Conservation (phyloP, 208 protist species). For the Borovskyia barvae region DNA sequence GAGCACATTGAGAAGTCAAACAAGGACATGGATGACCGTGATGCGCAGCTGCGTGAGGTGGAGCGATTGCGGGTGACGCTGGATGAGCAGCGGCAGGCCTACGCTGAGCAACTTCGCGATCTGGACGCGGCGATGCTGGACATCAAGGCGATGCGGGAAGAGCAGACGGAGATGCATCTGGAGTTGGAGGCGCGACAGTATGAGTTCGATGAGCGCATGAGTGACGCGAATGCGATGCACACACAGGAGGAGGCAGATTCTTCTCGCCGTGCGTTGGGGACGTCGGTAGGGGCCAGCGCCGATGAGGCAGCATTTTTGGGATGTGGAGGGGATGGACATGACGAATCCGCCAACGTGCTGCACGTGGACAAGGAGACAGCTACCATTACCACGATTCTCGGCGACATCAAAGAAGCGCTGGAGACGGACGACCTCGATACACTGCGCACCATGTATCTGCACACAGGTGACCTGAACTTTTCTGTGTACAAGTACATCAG, state of each 20-base stretch:
- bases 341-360: slow-evolving; percentile 30
- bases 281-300: neutral
- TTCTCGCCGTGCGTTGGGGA: slow-evolving; percentile 1
- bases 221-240: slow-evolving; percentile 21
- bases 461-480: slow-evolving; percentile 94
- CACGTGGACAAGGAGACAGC: slow-evolving; percentile 43
- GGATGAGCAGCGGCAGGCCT: slow-evolving; percentile 79
- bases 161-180: slow-evolving; percentile 79
- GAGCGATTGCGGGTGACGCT: slow-evolving; percentile 74
- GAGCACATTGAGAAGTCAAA: slow-evolving; percentile 95
- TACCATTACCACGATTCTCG: slow-evolving; percentile 76
- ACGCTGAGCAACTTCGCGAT: slow-evolving; percentile 67
- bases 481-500: slow-evolving; percentile 97
- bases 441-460: slow-evolving; percentile 81
- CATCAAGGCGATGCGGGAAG: slow-evolving; percentile 86
- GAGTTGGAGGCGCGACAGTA: slow-evolving; percentile 84
- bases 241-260: slow-evolving; percentile 10
- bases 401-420: slow-evolving; percentile 80
- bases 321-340: slow-evolving; percentile 34
- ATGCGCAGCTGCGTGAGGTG: slow-evolving; percentile 84
- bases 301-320: too few relatives aligned
- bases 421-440: slow-evolving; percentile 82
- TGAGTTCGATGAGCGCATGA: slow-evolving; percentile 58
- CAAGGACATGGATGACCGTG: slow-evolving; percentile 94
- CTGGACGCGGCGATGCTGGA: slow-evolving; percentile 84